Evolutionary conservation across 176 grass and related monocot species (phyloP).

Genomic region (Saccharum officinarum): DNA sequence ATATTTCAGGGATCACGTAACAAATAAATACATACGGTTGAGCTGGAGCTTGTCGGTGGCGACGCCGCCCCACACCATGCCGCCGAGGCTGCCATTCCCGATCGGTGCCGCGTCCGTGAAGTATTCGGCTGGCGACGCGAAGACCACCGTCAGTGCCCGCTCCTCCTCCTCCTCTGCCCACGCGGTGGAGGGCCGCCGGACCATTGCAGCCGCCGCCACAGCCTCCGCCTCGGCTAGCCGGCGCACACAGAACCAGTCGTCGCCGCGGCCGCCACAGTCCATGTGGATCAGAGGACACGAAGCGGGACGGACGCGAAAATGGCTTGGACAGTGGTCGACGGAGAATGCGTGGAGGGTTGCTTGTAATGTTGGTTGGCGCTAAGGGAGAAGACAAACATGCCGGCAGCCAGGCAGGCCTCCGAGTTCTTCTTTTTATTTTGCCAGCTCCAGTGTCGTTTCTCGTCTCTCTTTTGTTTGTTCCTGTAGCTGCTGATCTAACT

Average conservation of each 20-base stretch:
- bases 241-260: not conserved
- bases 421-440: not conserved
- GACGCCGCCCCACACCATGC: conserved; percentile 85
- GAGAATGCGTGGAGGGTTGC: not conserved
- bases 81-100: conserved; percentile 84
- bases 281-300: not conserved
- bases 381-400: not conserved
- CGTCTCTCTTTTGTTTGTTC: no score
- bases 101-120: conserved; percentile 84
- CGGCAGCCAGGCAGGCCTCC: not conserved
- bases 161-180: not conserved
- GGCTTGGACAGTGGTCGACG: not conserved
- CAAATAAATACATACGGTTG: conserved; percentile 50
- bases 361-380: not conserved
- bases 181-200: not conserved
- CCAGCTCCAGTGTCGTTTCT: no score
- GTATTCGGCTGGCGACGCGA: conserved; percentile 48
- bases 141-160: conserved; percentile 64
- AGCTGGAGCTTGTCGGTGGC: conserved; percentile 74
- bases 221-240: not conserved
- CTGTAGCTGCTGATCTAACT: no score
- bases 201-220: not conserved
- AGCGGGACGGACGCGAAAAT: not conserved
- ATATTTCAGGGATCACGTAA: no score
- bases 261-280: not conserved